These are phyloP conservation scores for Hirsutella minnesotensis DNA, from an alignment of 2,329 filamentous ascomycete species.

Conservation along the genomic window DNA sequence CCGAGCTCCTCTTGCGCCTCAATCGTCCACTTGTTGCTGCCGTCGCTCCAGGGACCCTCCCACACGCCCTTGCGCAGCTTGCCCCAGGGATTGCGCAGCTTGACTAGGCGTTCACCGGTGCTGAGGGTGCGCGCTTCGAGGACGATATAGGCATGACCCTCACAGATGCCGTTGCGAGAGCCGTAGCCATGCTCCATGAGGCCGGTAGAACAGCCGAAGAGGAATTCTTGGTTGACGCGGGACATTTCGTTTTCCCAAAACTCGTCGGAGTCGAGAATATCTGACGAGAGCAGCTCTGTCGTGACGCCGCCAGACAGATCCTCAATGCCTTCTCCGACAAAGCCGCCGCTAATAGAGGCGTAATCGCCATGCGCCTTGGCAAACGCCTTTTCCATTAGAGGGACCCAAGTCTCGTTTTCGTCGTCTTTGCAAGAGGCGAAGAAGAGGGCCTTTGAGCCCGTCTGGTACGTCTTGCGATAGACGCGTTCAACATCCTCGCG, in stretches of 20 bases:
- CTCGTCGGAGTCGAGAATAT: constrained; percentile 65
- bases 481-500: constrained; percentile 60
- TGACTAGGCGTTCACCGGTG: constrained; percentile 41
- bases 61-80: constrained; percentile 44
- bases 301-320: constrained; percentile 59
- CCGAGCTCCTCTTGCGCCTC: constrained; percentile 44
- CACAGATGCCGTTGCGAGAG: constrained; percentile 43
- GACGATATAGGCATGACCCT: constrained; percentile 49
- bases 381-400: constrained; percentile 70
- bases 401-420: constrained; percentile 73
- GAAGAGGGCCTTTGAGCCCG: constrained; percentile 64
- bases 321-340: constrained; percentile 49
- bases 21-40: constrained; percentile 48
- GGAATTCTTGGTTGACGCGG: constrained; percentile 69
- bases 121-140: constrained; percentile 43
- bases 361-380: constrained; percentile 78
- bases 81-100: constrained; percentile 50
- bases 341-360: constrained; percentile 57
- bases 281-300: constrained; percentile 53
- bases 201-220: constrained; percentile 60
- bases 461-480: constrained; percentile 61
- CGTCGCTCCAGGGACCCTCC: constrained; percentile 49
- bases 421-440: constrained; percentile 67
- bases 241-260: constrained; percentile 78
- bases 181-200: constrained; percentile 52